Evolutionary conservation across 169 alveolate species (phyloP).

Genomic region (Plasmodium knowlesi): DNA sequence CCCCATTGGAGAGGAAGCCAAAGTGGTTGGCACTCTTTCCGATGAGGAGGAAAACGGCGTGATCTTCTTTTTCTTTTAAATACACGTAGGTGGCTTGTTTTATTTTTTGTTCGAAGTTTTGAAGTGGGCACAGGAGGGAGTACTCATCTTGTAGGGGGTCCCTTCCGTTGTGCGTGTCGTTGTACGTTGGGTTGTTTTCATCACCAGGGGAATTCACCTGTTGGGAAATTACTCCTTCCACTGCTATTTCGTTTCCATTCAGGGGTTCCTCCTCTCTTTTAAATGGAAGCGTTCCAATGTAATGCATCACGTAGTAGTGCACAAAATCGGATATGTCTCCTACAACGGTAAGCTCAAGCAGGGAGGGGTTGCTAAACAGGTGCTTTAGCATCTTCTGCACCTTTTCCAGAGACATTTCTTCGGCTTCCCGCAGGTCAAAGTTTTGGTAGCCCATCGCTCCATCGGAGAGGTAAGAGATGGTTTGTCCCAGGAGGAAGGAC

Average conservation of each 20-base stretch:
- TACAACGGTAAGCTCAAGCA: conserved; percentile 63
- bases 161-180: not conserved
- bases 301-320: conserved; percentile 59
- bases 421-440: conserved; percentile 60
- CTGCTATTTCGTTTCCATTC: too few species aligned
- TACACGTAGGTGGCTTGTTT: conserved; percentile 72
- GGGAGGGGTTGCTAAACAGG: conserved; percentile 54
- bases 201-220: not conserved
- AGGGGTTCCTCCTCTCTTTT: not conserved
- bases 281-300: conserved; percentile 22
- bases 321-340: conserved; percentile 38
- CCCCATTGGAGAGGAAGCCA: conserved; percentile 87
- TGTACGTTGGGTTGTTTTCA: not conserved
- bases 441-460: conserved; percentile 79
- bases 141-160: conserved; percentile 5
- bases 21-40: conserved; percentile 88
- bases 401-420: conserved; percentile 49
- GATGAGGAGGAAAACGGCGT: conserved; percentile 85
- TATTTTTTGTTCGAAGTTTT: conserved; percentile 43
- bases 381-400: conserved; percentile 70
- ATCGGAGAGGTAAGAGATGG: conserved; percentile 79
- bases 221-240: not conserved
- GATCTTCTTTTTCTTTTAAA: conserved; percentile 85
- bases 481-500: conserved; percentile 81
- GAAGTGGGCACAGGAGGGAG: conserved; percentile 44